Evolutionary conservation across 225 moss, liverwort and hornwort species (phyloP), one percentile per base, ranked within the genome.

Genomic region (Neckera pumila): DNA sequence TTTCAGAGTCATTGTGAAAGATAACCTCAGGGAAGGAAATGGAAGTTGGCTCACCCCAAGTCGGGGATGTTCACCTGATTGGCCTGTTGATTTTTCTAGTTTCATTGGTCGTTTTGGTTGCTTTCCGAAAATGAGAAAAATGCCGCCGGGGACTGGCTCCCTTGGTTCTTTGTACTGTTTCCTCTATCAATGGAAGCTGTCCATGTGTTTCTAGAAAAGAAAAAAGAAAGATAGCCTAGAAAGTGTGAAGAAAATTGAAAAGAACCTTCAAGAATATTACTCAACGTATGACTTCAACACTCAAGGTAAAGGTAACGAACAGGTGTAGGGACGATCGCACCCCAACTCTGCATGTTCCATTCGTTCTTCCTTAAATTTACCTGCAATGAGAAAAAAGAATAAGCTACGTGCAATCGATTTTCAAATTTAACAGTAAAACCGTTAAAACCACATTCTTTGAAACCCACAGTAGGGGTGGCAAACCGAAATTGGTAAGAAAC

Each of bases 341-440:
- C 95, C 95, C 89, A 95, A 92, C 85, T 92, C 93, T 43, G 79
- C 81, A 76, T 85, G 95, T 87, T 95, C 94, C 78, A 92, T 89
- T 81, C 93, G 89, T 88, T 94, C 95, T 90, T 90, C 91, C 83
- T n/a, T n/a, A n/a, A n/a, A n/a, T n/a, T n/a, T n/a, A 95, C 94
- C 92, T 95, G 92, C 64, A n/a, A 27, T 33, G 74, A 76, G 27
- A n/a, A 86, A 86, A 45, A 23, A 53, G 27, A 45, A 69, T 15
- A 33, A 77, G 66, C 54, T 76, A 25, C 33, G 27, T 40, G 76
- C 76, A 65, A 30, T 13, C 47, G 27, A 23, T 57, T 77, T 78
- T 59, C 76, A 83, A 81, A 7, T 88, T 27, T 10, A 65, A 36
- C 12, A 34, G 9, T 18, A 4, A 59, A 30, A 81, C 28, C 49